Evolutionary conservation across 1,139 yeast genomes (phyloP).

Genomic region (Ogataea hybrid): DNA sequence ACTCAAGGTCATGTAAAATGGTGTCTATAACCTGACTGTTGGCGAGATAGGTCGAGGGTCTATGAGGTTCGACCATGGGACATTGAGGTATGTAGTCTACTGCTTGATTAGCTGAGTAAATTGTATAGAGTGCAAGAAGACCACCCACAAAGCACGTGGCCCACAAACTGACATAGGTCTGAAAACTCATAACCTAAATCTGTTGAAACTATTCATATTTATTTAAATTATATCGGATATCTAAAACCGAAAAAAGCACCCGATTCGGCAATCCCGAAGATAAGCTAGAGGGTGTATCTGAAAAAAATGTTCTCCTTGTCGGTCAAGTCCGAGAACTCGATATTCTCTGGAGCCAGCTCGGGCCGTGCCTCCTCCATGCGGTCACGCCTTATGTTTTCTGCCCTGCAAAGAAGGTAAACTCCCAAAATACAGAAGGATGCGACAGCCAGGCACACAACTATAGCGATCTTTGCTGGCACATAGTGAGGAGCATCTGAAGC

Average conservation of each 20-base stretch:
- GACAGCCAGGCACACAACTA: conserved; percentile 29
- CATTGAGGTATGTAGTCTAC: conserved; percentile 9
- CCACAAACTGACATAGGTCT: neutral
- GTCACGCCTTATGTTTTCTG: conserved; percentile 28
- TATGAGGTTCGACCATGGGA: conserved; percentile 25
- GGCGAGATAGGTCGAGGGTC: conserved; percentile 24
- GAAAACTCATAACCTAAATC: neutral
- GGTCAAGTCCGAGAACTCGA: conserved; percentile 61
- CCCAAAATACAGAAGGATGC: conserved; percentile 29
- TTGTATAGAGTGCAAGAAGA: no score
- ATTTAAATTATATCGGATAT: neutral
- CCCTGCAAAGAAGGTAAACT: conserved; percentile 36
- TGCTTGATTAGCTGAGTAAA: no score
- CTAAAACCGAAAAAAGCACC: neutral
- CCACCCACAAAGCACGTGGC: no score
- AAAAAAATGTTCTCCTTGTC: conserved; percentile 64
- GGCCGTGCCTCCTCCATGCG: conserved; percentile 13
- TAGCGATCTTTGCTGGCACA: conserved; percentile 39
- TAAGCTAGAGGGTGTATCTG: conserved; percentile 38
- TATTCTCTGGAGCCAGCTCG: conserved; percentile 26
- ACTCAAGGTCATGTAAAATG: conserved; percentile 34
- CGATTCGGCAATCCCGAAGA: neutral
- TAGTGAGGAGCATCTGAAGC: conserved; percentile 44
- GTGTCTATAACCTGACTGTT: conserved; percentile 18
- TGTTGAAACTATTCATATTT: neutral